Conservation (phyloP, 2,329 filamentous ascomycete species). For the Fusarium foetens region DNA sequence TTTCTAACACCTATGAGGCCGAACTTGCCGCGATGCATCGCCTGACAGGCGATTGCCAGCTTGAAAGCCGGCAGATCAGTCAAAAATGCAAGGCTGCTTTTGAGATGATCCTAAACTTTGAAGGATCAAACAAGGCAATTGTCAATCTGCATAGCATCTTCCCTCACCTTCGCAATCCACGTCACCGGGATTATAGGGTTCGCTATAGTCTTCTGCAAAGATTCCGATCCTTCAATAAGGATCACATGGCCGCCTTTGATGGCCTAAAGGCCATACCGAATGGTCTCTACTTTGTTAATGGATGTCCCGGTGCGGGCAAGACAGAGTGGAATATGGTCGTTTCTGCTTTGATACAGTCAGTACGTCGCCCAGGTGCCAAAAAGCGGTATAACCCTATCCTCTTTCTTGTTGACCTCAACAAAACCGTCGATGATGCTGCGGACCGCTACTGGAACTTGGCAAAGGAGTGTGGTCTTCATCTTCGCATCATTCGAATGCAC, state of each 20-base stretch:
- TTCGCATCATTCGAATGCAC: constrained; percentile 53
- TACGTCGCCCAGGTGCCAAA: constrained; percentile 36
- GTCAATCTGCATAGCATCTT: constrained; percentile 44
- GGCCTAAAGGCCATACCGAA: constrained; percentile 52
- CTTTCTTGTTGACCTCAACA: constrained; percentile 60
- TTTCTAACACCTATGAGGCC: constrained; percentile 47
- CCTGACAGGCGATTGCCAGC: constrained; percentile 38
- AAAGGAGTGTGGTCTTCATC: constrained; percentile 48
- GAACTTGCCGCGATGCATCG: constrained; percentile 47
- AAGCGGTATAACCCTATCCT: constrained; percentile 50
- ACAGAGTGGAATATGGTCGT: constrained; percentile 59
- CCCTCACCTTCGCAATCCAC: constrained; percentile 50
- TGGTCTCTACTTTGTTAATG: constrained; percentile 57
- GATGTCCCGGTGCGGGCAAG: constrained; percentile 60
- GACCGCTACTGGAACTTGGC: constrained; percentile 54
- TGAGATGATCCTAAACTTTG: constrained; percentile 48
- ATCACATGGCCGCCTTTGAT: constrained; percentile 52
- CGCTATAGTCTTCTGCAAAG: constrained; percentile 42
- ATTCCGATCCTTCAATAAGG: constrained; percentile 50
- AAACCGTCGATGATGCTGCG: constrained; percentile 58
- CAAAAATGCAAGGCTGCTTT: constrained; percentile 43
- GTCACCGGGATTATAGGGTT: constrained; percentile 27
- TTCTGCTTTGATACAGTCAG: constrained; percentile 52
- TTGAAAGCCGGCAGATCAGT: constrained; percentile 15
- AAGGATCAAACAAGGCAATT: constrained; percentile 26